Conservation (phyloP, 2,329 filamentous ascomycete species). For the Stachybotrys elegans region DNA sequence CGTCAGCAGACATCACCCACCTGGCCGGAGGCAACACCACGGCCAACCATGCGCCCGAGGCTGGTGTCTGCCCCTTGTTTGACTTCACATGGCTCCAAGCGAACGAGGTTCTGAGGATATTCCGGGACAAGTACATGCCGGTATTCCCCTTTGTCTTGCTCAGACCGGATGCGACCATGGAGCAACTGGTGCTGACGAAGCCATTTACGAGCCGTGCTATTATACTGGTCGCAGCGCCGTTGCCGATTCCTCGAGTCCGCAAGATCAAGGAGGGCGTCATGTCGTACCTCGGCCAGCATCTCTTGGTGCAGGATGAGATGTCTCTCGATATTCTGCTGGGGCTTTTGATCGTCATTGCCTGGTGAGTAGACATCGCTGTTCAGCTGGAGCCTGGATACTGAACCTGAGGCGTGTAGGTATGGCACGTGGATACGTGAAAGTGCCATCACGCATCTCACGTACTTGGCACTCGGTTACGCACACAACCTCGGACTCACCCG, state of each 20-base stretch:
- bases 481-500: constrained; percentile 36
- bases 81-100: constrained; percentile 34
- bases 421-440: too few relatives aligned
- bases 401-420: too few relatives aligned
- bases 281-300: constrained; percentile 35
- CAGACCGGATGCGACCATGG: constrained; percentile 21
- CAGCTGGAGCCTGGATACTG: too few relatives aligned
- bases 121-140: constrained; percentile 24
- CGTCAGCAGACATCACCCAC: too few relatives aligned
- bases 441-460: constrained; percentile 30
- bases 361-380: constrained; percentile 33
- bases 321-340: constrained; percentile 41
- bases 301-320: constrained; percentile 34
- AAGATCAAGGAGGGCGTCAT: constrained; percentile 37
- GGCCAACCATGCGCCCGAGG: too few relatives aligned
- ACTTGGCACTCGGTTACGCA: constrained; percentile 34
- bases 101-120: constrained; percentile 26
- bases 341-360: constrained; percentile 38
- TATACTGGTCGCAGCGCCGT: constrained; percentile 29
- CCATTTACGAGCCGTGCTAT: constrained; percentile 34
- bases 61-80: constrained; percentile 27
- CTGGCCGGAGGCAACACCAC: too few relatives aligned
- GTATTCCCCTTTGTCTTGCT: constrained; percentile 34
- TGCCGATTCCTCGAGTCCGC: constrained; percentile 19
- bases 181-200: constrained; percentile 24